Base-by-base conservation (phyloP, 352 stramenopile genomes). In the Aphanomyces cochlioides region DNA sequence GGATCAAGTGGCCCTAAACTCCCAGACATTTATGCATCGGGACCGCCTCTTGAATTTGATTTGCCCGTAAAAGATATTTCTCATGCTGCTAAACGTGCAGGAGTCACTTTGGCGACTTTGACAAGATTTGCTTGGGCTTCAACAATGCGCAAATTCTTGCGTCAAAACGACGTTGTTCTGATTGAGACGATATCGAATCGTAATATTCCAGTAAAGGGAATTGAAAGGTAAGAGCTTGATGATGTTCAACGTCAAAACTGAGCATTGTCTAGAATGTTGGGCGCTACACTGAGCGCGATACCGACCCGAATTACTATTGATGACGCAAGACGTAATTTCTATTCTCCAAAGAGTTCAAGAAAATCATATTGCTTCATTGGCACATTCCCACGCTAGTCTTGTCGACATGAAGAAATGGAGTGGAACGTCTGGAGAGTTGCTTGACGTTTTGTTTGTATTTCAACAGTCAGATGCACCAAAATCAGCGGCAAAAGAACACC, bases 401-500 rank as follows among this genome's bases (percentile, higher is more conserved):
- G 17, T 50, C 17, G 43, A 50, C 43, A n/a, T 50, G 43, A 50
- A 50, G 43, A 12, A n/a, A n/a, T 50, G 43, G 43, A 50, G 43
- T 50, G 43, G 10, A 50, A n/a, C 17, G 43, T 12, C 10, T n/a
- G 43, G 43, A n/a, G 43, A 50, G 10, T 50, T 50, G 43, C 17
- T 50, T n/a, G 43, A 50, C 17, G 17, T n/a, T 50, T 50, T 50
- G 43, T 50, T 50, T 50, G 43, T 50, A n/a, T 50, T 50, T 50
- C 43, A 50, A 50, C 28, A 28, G 28, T 28, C 28, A 28, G 28
- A 28, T 28, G 28, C 28, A 28, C 28, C 28, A 28, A 28, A 28
- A 28, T 28, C 28, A 28, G 28, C 28, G 28, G 28, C 28, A 28
- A 28, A 28, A 28, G 28, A 28, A 28, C 28, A 28, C 28, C 28